Evolutionary conservation across 139 green algal species (phyloP).

Genomic region (Spirogloea muscicola): DNA sequence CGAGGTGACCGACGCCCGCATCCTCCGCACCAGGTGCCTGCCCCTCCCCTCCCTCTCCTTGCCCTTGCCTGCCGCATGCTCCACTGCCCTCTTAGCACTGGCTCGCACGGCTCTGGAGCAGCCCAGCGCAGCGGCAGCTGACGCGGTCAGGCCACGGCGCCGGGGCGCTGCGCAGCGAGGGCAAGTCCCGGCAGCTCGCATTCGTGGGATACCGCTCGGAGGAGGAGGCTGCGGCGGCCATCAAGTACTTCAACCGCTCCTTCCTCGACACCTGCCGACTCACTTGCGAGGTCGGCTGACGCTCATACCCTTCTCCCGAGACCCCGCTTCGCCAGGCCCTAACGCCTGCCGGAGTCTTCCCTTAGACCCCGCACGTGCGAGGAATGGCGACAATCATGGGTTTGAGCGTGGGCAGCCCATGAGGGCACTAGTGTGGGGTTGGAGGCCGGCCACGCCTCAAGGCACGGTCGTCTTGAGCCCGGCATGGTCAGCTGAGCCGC

Average conservation of each 20-base stretch:
- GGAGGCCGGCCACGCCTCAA: not conserved
- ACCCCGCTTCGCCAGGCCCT: not conserved
- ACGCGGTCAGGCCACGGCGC: too few relatives aligned
- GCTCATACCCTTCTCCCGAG: not conserved
- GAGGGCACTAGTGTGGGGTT: not conserved
- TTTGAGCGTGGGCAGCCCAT: not conserved
- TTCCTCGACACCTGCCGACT: constrained; percentile 86
- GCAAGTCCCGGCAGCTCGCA: constrained; percentile 80
- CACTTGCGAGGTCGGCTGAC: constrained; percentile 62
- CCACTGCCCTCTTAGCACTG: too few relatives aligned
- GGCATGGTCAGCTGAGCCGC: not conserved
- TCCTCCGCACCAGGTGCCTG: constrained; percentile 79
- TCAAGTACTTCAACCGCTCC: constrained; percentile 81
- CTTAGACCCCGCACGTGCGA: not conserved
- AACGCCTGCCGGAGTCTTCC: not conserved
- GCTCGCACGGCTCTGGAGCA: too few relatives aligned
- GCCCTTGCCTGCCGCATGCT: too few relatives aligned
- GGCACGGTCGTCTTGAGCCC: not conserved
- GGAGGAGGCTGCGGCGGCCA: constrained; percentile 65
- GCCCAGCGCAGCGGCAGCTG: too few relatives aligned
- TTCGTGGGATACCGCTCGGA: constrained; percentile 88
- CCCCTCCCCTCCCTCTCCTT: not conserved
- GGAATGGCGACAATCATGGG: not conserved
- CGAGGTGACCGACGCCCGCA: constrained; percentile 90
- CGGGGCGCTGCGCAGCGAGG: too few relatives aligned